Base-by-base conservation (phyloP, 495 filamentous ascomycete genomes). In the Aspergillus wentii region DNA sequence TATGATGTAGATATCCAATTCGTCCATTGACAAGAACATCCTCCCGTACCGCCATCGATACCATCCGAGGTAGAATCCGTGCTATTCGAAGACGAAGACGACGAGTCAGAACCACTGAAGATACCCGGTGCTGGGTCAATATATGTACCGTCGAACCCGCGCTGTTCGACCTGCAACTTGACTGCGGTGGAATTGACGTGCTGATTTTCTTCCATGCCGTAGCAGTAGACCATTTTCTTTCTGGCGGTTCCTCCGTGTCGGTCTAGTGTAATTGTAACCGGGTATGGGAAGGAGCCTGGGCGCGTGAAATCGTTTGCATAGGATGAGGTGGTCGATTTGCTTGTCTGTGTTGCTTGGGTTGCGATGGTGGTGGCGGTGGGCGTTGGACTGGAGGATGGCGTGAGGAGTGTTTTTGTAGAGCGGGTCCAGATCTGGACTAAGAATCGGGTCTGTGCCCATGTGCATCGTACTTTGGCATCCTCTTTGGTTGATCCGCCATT, bases 341-440 rank as follows among this genome's bases (percentile, higher is more conserved):
- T 42, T 17, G 46, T 20, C n/a, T 51, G 22, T 2, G 46, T 26
- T 2, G 64, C 46, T 9, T 50, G 30, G 23, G 62, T 45, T 2
- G 57, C n/a, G 4, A 51, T 33, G 2, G 46, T 36, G 1, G 52
- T 43, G 9, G 38, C 13, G 15, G 40, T 48, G 17, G 40, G 35
- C 27, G 44, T 44, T 20, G 39, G 30, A 19, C 33, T 33, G 29
- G 37, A 30, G 41, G 41, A 17, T 38, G 28, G 21, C 6, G 75
- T 42, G 1, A 85, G 57, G 13, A 68, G 57, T 5, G 65, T 53
- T 22, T 62, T 63, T 30, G 64, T 69, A 8, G 62, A 61, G 4
- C 74, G 68, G 0, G 91, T 98, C 88, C 88, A 98, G 37, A 96
- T 94, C 51, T 88, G 81, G 4, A 97, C 86, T 7, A 87, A 78